These are phyloP conservation scores for Hypomontagnella monticulosa DNA, from an alignment of 495 filamentous ascomycete genomes.

Conservation along the genomic window DNA sequence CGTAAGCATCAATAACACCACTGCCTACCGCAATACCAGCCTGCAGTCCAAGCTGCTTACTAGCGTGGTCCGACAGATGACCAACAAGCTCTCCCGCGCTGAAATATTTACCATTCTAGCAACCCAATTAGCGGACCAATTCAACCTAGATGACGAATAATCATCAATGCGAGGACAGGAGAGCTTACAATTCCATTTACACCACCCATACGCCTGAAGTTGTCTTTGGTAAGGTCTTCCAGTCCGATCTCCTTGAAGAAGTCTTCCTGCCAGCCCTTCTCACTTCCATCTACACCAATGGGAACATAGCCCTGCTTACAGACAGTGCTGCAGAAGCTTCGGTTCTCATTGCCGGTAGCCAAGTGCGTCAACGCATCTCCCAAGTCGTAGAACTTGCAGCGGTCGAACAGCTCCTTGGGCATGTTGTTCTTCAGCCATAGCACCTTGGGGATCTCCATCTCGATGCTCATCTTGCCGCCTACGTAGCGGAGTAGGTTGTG, in stretches of 20 bases:
- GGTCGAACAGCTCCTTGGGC: conserved; percentile 87
- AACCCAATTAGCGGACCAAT: conserved; percentile 31
- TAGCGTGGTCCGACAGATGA: conserved; percentile 82
- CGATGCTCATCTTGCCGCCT: conserved; percentile 95
- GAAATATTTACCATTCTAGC: conserved; percentile 85
- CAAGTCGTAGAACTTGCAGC: conserved; percentile 96
- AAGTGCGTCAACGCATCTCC: conserved; percentile 94
- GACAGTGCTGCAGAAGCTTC: conserved; percentile 91
- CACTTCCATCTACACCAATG: conserved; percentile 93
- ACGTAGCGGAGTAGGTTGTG: conserved; percentile 96
- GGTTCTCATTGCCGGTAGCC: conserved; percentile 90
- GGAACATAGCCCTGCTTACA: conserved; percentile 97
- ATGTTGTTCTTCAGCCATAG: conserved; percentile 98
- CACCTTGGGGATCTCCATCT: conserved; percentile 99
- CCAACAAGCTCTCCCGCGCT: conserved; percentile 93
- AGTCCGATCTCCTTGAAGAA: conserved; percentile 88
- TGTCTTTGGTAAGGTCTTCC: conserved; percentile 79
- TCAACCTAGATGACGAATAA: conserved; percentile 20
- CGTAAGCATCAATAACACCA: conserved; percentile 97
- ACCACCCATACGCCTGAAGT: conserved; percentile 91
- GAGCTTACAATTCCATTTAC: conserved; percentile 90
- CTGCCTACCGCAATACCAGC: conserved; percentile 91
- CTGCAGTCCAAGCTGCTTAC: conserved; percentile 82
- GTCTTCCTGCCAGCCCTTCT: conserved; percentile 98
- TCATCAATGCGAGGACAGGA: conserved; percentile 25